Percentiles rank a stretch among this genome's conserved stretches.
phyloP scores from a whole-genome alignment of 257 asterid species.

The Perilla frutescens region DNA sequence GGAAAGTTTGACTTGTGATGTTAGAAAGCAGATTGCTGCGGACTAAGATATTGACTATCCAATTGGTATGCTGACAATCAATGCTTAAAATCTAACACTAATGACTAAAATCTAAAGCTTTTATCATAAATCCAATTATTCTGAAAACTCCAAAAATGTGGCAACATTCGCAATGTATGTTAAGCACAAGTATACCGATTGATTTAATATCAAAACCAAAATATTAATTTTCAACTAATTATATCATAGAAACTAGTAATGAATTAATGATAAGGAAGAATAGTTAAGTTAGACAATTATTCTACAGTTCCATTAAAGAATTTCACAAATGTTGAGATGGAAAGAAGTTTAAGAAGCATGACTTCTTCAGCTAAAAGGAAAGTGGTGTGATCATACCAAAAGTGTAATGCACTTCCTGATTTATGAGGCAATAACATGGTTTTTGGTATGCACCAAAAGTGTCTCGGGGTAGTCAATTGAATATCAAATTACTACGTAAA shows the following conservation, averaged over 20 bases:
- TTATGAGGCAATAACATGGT: neutral
- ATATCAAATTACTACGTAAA: conserved; percentile 4
- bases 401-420: conserved; percentile 11
- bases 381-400: neutral
- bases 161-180: neutral
- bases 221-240: neutral
- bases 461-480: neutral
- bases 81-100: conserved; percentile 2
- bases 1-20: conserved; percentile 11
- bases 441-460: neutral
- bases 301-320: conserved; percentile 2
- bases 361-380: conserved; percentile 9
- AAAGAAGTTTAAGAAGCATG: conserved; percentile 4
- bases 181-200: neutral
- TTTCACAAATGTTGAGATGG: neutral
- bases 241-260: neutral
- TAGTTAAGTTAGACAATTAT: neutral
- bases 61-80: conserved; percentile 4
- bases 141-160: neutral
- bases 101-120: conserved; percentile 1
- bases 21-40: neutral
- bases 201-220: conserved; percentile 2
- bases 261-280: neutral
- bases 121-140: neutral
- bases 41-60: neutral